Evolutionary conservation across 164 flowering plant species (phyloP).

Genomic region (Vitis labrusca): DNA sequence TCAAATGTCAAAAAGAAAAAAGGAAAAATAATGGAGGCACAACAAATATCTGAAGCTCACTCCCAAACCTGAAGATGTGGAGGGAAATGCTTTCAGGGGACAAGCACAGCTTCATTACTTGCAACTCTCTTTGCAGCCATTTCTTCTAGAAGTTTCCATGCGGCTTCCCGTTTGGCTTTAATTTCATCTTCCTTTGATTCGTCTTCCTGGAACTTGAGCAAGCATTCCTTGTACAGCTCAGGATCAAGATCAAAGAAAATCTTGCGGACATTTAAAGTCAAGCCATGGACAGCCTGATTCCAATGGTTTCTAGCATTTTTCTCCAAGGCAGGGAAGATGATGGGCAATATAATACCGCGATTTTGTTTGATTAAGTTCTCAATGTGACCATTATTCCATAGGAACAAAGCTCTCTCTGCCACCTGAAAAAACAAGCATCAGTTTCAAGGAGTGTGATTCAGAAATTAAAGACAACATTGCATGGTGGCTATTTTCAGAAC

Average conservation of each 20-base stretch:
- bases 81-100: slow-evolving; percentile 15
- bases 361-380: slow-evolving; percentile 68
- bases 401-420: slow-evolving; percentile 70
- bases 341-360: slow-evolving; percentile 60
- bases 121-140: slow-evolving; percentile 51
- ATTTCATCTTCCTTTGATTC: slow-evolving; percentile 48
- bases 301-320: slow-evolving; percentile 64
- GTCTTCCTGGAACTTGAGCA: slow-evolving; percentile 57
- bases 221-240: slow-evolving; percentile 61
- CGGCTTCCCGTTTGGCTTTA: slow-evolving; percentile 52
- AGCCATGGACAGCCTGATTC: slow-evolving; percentile 74
- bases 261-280: slow-evolving; percentile 70
- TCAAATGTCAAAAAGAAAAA: not conserved
- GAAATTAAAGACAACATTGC: not conserved
- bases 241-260: slow-evolving; percentile 71
- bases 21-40: not conserved
- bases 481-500: not conserved
- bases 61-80: slow-evolving; percentile 1
- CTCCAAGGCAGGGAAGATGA: slow-evolving; percentile 75
- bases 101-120: slow-evolving; percentile 44
- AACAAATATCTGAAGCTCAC: not conserved
- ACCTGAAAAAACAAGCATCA: slow-evolving; percentile 41
- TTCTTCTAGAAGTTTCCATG: slow-evolving; percentile 73
- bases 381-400: slow-evolving; percentile 79
- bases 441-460: not conserved